Evolutionary conservation across 1,284 basidiomycete species (phyloP).

Genomic region (Ganoderma multipileum): DNA sequence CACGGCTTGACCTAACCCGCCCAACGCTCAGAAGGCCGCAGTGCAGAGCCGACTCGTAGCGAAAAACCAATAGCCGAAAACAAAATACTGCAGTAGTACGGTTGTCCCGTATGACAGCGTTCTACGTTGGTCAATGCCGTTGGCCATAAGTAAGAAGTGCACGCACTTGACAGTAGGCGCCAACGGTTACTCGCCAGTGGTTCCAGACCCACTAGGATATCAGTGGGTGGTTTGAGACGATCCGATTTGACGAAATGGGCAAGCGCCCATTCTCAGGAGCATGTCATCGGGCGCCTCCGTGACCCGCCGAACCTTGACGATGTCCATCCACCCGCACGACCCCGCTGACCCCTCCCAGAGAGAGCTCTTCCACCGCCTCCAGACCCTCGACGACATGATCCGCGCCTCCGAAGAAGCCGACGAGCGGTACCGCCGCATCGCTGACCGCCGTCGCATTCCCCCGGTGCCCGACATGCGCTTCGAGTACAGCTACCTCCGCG

Average conservation of each 20-base stretch:
- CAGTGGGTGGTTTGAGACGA: background rate
- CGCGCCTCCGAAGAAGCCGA: slow-evolving; percentile 23
- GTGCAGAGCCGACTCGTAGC: no score
- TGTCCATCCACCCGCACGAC: background rate
- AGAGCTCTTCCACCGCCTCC: slow-evolving; percentile 25
- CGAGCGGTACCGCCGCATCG: slow-evolving; percentile 19
- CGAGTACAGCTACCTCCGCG: slow-evolving; percentile 71
- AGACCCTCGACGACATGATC: slow-evolving; percentile 28
- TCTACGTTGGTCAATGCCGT: no score
- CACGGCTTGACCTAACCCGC: no score
- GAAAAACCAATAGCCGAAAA: no score
- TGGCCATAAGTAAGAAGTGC: no score
- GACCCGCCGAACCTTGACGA: background rate
- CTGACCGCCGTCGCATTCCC: slow-evolving; percentile 28
- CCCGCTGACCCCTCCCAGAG: slow-evolving; percentile 11
- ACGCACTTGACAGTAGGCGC: no score
- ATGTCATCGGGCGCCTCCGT: background rate
- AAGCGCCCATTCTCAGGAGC: background rate
- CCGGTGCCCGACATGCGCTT: slow-evolving; percentile 70
- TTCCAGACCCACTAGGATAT: no score
- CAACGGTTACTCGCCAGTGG: no score
- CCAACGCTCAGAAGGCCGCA: no score
- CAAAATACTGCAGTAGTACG: no score
- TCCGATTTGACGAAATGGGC: background rate
- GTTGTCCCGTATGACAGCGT: no score